Conservation (phyloP, 2,329 filamentous ascomycete genomes). For the Plectosphaerella sp. region DNA sequence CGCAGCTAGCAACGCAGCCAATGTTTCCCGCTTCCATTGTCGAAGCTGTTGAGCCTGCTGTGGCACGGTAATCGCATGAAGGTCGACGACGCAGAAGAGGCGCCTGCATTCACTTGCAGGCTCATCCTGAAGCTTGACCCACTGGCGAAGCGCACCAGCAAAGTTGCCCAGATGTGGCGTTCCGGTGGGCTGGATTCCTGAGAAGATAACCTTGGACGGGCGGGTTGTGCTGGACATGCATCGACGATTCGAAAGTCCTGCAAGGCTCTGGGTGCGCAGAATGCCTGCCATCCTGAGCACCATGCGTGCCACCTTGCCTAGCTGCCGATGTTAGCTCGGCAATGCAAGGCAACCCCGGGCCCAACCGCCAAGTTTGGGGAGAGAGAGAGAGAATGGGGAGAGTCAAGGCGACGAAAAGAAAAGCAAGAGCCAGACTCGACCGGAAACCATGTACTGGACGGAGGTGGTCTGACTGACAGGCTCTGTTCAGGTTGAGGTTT, state of each 20-base stretch:
- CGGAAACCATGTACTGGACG: no score
- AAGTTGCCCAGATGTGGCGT: constrained; percentile 95
- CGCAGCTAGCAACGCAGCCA: constrained; percentile 78
- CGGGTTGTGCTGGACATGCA: constrained; percentile 1
- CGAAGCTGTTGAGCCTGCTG: constrained; percentile 60
- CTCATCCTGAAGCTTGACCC: constrained; percentile 74
- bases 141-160: constrained; percentile 80
- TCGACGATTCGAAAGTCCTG: background rate
- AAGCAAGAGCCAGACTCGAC: no score
- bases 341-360: no score
- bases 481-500: background rate
- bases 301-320: no score
- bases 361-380: no score
- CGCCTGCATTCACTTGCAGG: constrained; percentile 54
- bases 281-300: no score
- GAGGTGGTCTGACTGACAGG: background rate
- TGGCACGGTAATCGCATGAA: constrained; percentile 84
- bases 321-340: no score
- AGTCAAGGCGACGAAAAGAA: no score
- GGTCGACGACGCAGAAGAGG: constrained; percentile 84
- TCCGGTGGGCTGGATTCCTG: constrained; percentile 94
- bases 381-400: no score
- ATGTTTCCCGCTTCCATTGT: constrained; percentile 64
- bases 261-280: constrained; percentile 2
- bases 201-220: constrained; percentile 64